Evolutionary conservation across 2,329 filamentous ascomycete species (phyloP), one percentile per base, ranked within the genome.

Genomic region (Pestalotiopsis fici): DNA sequence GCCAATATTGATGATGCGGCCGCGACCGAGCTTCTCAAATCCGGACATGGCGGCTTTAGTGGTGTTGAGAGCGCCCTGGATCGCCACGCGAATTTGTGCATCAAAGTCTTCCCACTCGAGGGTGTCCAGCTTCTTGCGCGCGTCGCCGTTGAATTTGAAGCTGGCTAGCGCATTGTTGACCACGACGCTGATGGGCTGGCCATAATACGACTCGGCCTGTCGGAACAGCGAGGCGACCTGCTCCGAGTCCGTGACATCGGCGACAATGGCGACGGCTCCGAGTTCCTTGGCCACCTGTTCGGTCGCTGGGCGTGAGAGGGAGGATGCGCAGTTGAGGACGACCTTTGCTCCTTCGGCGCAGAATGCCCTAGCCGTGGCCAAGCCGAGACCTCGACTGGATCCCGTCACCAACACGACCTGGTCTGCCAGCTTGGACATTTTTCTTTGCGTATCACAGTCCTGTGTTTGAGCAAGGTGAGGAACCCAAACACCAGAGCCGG

Each of bases 1-100:
- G 37, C 66, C 66, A 35, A 67, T 65, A 12, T 67, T 67, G 66
- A 67, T 43, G n/a, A 67, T 61, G 25, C 66, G 66, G 11, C 66
- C 66, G 27, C 37, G 23, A 2, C 55, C 66, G 3, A 61, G 12
- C 13, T 37, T 18, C 2, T 18, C 5, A 37, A 67, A 67, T 0
- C 66, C 61, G 0, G 55, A 2, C 0, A 65, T 13, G 2, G 66
- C 66, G 4, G 66, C 66, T 6, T 67, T 39, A 4, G 66, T 67
- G 4, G 66, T 67, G 55, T 67, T 55, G 21, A 67, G 55, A 2
- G 62, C 66, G 21, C 61, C 66, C 11, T 62, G 66, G 6, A 67
- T 54, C 15, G 43, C 43, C 7, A 61, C 66, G 3, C 61, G 60
- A 4, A 67, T 9, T 39, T 67, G 66, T 37, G 37, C 21, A 25